Base-by-base conservation (phyloP, 768 basidiomycete genomes). In the Lentinula sp. region DNA sequence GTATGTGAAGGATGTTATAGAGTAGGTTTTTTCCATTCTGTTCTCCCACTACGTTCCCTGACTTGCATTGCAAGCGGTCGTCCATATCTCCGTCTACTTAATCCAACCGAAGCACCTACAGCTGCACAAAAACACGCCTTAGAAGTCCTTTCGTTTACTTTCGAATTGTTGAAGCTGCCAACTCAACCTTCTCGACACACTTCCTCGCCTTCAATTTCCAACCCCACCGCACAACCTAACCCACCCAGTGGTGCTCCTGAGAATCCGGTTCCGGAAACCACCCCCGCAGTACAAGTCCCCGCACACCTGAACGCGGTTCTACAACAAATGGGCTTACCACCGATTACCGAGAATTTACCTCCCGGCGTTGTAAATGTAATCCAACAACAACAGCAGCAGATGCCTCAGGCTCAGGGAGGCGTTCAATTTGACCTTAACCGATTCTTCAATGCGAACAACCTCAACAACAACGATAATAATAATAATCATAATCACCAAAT, bases 91-190 rank as follows among this genome's bases (percentile, higher is more conserved):
- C 77, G 77, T 32, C 77, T 90, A 32, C 62, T 65, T 3, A 77
- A 79, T 13, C 74, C 80, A 20, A 70, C 72, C 42, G 78, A 71
- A 36, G 70, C 67, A 50, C 87, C 88, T 2, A 86, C 83, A 35
- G 72, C 81, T n/a, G 67, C 76, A 45, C 90, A 91, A 68, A 64
- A 73, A 12, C 88, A 88, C 67, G 87, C 88, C 3, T 74, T 91
- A 48, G 78, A 81, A 59, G 80, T 90, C 15, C 77, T 91, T 5
- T 79, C 84, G 39, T 76, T 77, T 65, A 86, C 86, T 37, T 85
- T 80, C 71, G 76, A 77, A 39, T 74, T 83, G 41, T 70, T 83
- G 53, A 71, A 75, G 16, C 69, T 77, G 66, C 69, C 73, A 6
- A 20, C 8, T 65, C 23, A 33, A 56, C 18, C 28, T 28, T 28